A percentile compares a stretch with the other conserved stretches of the same genome.
Conservation (phyloP, 257 asterid genomes). For the Nicotiana tabacum region DNA sequence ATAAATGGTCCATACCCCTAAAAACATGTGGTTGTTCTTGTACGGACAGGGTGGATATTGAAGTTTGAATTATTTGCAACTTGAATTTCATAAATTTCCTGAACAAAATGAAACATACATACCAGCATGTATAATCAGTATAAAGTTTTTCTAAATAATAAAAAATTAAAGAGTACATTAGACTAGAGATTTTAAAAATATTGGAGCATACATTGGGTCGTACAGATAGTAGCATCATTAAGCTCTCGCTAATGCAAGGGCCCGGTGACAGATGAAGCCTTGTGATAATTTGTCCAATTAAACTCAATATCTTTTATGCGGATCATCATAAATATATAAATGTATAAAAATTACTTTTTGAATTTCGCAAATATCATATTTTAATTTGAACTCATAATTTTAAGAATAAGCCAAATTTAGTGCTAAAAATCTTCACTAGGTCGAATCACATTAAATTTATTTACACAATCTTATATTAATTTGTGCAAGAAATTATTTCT, state of each 20-base stretch:
- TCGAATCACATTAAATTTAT: not conserved
- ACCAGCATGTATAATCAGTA: not conserved
- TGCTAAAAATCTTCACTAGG: too few relatives aligned
- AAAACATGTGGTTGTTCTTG: slow-evolving; percentile 10
- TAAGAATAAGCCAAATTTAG: too few relatives aligned
- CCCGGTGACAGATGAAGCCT: too few relatives aligned
- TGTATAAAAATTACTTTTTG: too few relatives aligned
- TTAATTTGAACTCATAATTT: too few relatives aligned
- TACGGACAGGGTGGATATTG: slow-evolving; percentile 7
- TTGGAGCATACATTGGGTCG: too few relatives aligned
- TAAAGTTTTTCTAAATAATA: not conserved
- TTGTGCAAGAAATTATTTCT: not conserved
- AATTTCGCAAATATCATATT: too few relatives aligned
- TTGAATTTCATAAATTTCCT: not conserved
- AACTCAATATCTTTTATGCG: too few relatives aligned
- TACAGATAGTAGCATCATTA: too few relatives aligned
- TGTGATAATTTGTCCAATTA: too few relatives aligned
- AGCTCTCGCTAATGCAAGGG: too few relatives aligned
- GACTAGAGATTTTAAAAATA: not conserved
- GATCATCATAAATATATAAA: too few relatives aligned
- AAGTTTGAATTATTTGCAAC: not conserved
- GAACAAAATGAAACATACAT: not conserved
- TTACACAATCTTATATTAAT: not conserved
- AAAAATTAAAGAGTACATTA: not conserved
- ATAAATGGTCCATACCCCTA: not conserved